These are phyloP conservation scores for Metarhizium humberi DNA, from an alignment of 2,329 filamentous ascomycete genomes.

Conservation along the genomic window DNA sequence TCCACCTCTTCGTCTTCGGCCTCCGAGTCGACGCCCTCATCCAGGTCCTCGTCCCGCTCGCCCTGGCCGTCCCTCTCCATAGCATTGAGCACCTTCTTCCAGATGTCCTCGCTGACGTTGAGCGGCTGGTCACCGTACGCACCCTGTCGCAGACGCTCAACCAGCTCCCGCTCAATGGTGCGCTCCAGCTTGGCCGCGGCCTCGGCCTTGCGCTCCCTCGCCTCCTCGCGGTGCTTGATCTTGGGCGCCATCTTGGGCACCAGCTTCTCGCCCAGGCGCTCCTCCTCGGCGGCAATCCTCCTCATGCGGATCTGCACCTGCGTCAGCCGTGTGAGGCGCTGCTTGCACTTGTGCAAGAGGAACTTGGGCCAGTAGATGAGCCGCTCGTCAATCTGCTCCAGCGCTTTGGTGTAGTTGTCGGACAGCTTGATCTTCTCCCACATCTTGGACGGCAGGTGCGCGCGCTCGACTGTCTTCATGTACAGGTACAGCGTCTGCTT, in stretches of 20 bases:
- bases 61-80: constrained; percentile 84
- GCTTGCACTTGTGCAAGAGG: constrained; percentile 89
- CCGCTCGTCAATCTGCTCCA: constrained; percentile 77
- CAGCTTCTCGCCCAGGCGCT: constrained; percentile 76
- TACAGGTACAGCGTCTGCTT: constrained; percentile 86
- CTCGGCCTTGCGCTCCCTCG: constrained; percentile 67
- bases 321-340: constrained; percentile 81
- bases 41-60: constrained; percentile 74
- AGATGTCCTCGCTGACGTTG: constrained; percentile 90
- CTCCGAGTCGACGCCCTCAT: constrained; percentile 75
- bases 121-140: constrained; percentile 91
- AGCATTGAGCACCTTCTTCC: constrained; percentile 91
- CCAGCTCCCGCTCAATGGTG: constrained; percentile 88
- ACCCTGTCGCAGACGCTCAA: constrained; percentile 82
- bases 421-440: constrained; percentile 92
- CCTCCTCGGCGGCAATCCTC: constrained; percentile 79
- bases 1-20: constrained; percentile 66
- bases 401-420: constrained; percentile 81
- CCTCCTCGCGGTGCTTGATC: constrained; percentile 66
- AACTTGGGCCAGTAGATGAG: constrained; percentile 95
- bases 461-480: constrained; percentile 89
- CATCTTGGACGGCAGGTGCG: constrained; percentile 79
- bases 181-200: constrained; percentile 88
- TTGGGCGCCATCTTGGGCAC: constrained; percentile 90
- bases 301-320: constrained; percentile 80